These are phyloP conservation scores for Hypocrella siamensis DNA, from an alignment of 2,329 filamentous ascomycete genomes.

Conservation along the genomic window DNA sequence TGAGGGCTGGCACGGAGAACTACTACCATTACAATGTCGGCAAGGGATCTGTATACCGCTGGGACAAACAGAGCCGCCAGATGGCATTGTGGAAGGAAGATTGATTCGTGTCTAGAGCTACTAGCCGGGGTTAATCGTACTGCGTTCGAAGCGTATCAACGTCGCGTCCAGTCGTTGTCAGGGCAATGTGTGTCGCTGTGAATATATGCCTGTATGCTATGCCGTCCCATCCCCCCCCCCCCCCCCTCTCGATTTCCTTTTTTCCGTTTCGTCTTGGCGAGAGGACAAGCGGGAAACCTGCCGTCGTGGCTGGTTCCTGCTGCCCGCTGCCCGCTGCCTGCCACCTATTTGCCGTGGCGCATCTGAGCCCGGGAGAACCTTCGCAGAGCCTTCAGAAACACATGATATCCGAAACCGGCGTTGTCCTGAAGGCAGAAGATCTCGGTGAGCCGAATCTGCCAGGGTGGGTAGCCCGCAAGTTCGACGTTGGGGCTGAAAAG, in stretches of 20 bases:
- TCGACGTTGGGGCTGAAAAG: conserved; percentile 74
- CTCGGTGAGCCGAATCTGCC: conserved; percentile 89
- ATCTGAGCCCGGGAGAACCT: conserved; percentile 81
- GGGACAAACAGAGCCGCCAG: conserved; percentile 41
- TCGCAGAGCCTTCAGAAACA: conserved; percentile 73
- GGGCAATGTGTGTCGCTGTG: too few relatives aligned
- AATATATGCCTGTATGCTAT: too few relatives aligned
- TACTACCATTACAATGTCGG: conserved; percentile 79
- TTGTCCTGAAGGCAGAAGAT: conserved; percentile 72
- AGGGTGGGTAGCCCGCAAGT: conserved; percentile 84
- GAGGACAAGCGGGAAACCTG: too few relatives aligned
- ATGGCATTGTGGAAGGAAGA: conserved; percentile 24
- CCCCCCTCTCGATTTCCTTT: too few relatives aligned
- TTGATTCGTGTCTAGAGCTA: too few relatives aligned
- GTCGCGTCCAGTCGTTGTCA: too few relatives aligned
- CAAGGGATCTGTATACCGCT: conserved; percentile 48
- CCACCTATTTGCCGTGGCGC: conserved; percentile 59
- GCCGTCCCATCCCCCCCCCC: too few relatives aligned
- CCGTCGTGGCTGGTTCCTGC: too few relatives aligned
- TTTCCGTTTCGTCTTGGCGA: too few relatives aligned
- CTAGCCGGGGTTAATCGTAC: too few relatives aligned
- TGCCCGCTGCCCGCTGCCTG: too few relatives aligned
- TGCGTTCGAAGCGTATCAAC: too few relatives aligned
- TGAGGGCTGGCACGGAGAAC: conserved; percentile 61
- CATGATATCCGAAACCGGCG: conserved; percentile 78